phyloP scores from a whole-genome alignment of 108 stramenopile genomes.

The Nitzschia palea region DNA sequence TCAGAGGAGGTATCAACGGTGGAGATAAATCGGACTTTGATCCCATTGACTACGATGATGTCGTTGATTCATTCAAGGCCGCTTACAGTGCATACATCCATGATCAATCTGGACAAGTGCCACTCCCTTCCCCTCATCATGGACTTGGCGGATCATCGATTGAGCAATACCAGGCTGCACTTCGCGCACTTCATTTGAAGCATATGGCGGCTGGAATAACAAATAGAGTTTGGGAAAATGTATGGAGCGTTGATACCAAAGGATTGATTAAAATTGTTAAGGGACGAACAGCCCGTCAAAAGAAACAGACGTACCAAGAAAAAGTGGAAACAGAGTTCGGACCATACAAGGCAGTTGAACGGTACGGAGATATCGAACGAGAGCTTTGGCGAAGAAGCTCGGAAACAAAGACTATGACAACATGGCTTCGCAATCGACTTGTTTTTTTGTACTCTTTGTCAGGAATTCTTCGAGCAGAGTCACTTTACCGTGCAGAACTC shows the following conservation, averaged over 20 bases:
- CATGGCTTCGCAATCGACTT: not conserved
- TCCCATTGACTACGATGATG: not conserved
- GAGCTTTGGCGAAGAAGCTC: not conserved
- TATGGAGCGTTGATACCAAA: not conserved
- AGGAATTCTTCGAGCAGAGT: slow-evolving; percentile 9
- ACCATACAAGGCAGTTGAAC: not conserved
- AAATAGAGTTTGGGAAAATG: not conserved
- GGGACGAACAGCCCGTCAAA: not conserved
- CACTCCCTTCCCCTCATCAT: not conserved
- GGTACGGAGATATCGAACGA: not conserved
- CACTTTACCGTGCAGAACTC: slow-evolving; percentile 5
- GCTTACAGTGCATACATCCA: not conserved
- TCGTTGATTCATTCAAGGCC: not conserved
- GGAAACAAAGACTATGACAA: not conserved
- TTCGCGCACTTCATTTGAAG: not conserved
- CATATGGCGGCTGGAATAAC: not conserved
- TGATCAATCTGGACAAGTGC: not conserved
- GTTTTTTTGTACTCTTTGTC: not conserved
- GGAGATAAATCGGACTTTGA: not conserved
- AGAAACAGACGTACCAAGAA: not conserved
- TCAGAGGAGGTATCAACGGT: not conserved
- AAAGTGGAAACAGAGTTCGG: not conserved
- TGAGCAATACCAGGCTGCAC: not conserved
- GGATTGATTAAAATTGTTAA: not conserved
- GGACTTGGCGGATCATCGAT: too few relatives aligned